Conservation (phyloP, 139 green algal genomes). For the Chlamydomonas incerta region DNA sequence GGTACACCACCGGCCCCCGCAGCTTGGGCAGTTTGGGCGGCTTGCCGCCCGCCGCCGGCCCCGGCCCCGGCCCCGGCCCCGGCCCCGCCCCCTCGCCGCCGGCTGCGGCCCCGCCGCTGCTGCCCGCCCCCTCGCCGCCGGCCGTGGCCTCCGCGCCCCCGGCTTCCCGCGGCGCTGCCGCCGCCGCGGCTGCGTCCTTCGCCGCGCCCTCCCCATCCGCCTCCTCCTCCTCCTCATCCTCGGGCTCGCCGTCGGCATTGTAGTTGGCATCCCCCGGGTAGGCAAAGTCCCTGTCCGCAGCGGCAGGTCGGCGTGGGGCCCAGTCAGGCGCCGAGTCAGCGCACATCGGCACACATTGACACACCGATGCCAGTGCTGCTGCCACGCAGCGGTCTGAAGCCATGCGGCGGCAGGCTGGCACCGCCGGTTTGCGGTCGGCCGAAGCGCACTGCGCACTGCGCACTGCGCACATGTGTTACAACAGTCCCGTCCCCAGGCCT, state of each 20-base stretch:
- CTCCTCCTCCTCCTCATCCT: not conserved
- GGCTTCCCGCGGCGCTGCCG: not conserved
- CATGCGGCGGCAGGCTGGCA: too few relatives aligned
- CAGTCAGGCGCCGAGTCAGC: too few relatives aligned
- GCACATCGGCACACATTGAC: too few relatives aligned
- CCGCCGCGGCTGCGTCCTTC: not conserved
- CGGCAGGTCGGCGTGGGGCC: too few relatives aligned
- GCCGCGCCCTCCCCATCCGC: not conserved
- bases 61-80: not conserved
- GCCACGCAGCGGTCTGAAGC: too few relatives aligned
- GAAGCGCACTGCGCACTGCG: too few relatives aligned
- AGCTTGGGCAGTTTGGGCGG: too few relatives aligned
- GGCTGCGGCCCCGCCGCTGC: not conserved
- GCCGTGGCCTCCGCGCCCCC: not conserved
- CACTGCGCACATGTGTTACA: slow-evolving; percentile 55
- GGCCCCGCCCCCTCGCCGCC: not conserved
- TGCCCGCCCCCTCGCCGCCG: not conserved
- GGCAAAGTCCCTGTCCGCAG: too few relatives aligned
- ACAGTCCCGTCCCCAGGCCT: too few relatives aligned
- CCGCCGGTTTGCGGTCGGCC: too few relatives aligned
- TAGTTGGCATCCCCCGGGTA: not conserved
- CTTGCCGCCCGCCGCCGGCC: not conserved
- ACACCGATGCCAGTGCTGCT: too few relatives aligned
- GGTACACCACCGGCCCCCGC: not conserved
- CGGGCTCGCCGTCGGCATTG: not conserved